Evolutionary conservation across 2,329 filamentous ascomycete genomes (phyloP).

Genomic region (Pseudogymnoascus pannorum): DNA sequence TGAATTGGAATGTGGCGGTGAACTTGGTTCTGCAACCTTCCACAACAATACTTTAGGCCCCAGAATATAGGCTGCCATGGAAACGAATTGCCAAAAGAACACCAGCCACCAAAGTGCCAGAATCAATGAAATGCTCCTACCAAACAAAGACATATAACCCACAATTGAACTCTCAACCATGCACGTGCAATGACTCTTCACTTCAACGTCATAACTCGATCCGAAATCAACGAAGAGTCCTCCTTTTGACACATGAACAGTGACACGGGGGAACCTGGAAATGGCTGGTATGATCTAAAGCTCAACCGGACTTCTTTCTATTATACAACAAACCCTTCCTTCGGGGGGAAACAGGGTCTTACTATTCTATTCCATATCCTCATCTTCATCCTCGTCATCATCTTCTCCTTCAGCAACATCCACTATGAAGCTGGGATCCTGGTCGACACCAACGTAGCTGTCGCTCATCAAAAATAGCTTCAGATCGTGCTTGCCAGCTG

Average conservation of each 20-base stretch:
- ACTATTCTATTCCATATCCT: conserved; percentile 34
- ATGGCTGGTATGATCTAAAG: conserved; percentile 2
- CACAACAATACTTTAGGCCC: conserved; percentile 1
- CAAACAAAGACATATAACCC: neutral
- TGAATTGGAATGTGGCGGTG: neutral
- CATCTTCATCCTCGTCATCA: conserved; percentile 77
- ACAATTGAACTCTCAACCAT: conserved; percentile 1
- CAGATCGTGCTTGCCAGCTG: conserved; percentile 74
- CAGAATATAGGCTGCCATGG: conserved; percentile 1
- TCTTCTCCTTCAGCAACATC: conserved; percentile 89
- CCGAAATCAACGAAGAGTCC: neutral
- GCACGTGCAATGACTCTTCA: neutral
- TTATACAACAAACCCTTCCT: conserved; percentile 8
- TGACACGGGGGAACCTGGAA: conserved; percentile 2
- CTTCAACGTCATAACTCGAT: neutral
- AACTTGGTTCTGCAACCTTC: conserved; percentile 3
- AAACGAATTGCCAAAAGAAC: neutral
- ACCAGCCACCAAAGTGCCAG: neutral
- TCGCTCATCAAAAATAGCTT: conserved; percentile 96
- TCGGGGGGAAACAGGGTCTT: conserved; percentile 9
- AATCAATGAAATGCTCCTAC: conserved; percentile 4
- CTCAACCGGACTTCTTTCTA: neutral
- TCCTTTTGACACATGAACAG: neutral
- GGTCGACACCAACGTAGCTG: conserved; percentile 93
- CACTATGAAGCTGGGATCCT: conserved; percentile 83